Evolutionary conservation across 352 stramenopile species (phyloP).

Genomic region (Phytopythium aichiense): DNA sequence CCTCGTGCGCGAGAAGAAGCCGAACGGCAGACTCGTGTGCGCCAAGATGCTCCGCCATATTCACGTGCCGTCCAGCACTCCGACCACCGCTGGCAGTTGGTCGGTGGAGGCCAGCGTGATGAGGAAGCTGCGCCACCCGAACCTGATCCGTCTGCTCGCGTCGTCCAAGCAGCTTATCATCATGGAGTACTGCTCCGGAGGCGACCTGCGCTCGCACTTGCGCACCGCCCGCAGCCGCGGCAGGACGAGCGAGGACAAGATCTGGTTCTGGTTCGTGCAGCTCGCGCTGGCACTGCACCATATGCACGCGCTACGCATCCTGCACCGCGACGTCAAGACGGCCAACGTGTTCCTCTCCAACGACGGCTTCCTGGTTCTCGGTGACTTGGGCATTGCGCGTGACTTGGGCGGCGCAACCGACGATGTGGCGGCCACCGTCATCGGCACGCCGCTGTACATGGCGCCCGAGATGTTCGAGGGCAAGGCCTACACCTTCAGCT

Average conservation of each 20-base stretch:
- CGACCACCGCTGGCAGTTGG: constrained; percentile 14
- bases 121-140: constrained; percentile 84
- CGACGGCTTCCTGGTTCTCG: constrained; percentile 72
- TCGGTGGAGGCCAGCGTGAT: constrained; percentile 66
- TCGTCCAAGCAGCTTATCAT: constrained; percentile 70
- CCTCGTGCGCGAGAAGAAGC: constrained; percentile 81
- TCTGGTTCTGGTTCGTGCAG: constrained; percentile 91
- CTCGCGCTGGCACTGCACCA: constrained; percentile 84
- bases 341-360: constrained; percentile 83
- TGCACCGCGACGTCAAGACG: constrained; percentile 91
- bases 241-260: constrained; percentile 48
- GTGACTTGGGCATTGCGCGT: constrained; percentile 86
- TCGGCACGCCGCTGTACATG: constrained; percentile 91
- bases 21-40: constrained; percentile 64
- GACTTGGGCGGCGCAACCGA: constrained; percentile 12
- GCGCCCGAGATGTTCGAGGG: constrained; percentile 81
- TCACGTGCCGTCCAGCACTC: constrained; percentile 7
- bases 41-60: constrained; percentile 83
- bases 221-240: neutral
- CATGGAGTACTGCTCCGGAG: constrained; percentile 92
- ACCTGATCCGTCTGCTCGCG: constrained; percentile 89
- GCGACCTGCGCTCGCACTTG: constrained; percentile 44
- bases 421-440: constrained; percentile 62
- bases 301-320: constrained; percentile 76
- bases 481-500: constrained; percentile 71